Evolutionary conservation across 176 grass and related monocot species (phyloP).

Genomic region (Triticum urartu): DNA sequence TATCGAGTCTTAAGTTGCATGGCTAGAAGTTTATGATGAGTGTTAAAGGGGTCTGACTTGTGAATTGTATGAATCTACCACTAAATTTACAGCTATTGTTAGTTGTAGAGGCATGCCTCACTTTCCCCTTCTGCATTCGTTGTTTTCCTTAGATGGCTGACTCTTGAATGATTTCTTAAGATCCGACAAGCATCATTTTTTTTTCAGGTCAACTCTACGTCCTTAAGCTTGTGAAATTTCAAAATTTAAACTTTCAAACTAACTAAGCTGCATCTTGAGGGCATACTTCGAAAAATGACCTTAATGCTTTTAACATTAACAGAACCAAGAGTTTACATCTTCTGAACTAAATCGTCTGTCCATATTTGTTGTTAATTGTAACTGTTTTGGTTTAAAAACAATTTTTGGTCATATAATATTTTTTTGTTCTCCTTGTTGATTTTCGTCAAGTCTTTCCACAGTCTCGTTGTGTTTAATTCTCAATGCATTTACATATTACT

Average conservation of each 20-base stretch:
- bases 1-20: background rate
- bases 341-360: background rate
- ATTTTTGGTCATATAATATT: background rate
- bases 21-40: background rate
- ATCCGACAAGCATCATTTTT: background rate
- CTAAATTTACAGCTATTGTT: background rate
- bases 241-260: background rate
- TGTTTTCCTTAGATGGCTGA: background rate
- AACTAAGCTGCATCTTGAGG: background rate
- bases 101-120: background rate
- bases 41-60: background rate
- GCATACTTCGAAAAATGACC: background rate
- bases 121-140: background rate
- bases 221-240: background rate
- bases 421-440: background rate
- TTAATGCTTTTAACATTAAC: background rate
- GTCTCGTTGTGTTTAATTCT: background rate
- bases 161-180: background rate
- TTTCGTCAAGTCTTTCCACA: background rate
- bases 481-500: background rate
- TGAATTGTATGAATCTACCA: background rate
- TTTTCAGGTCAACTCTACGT: background rate
- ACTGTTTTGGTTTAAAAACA: background rate
- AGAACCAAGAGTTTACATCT: background rate
- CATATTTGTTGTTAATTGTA: background rate